phyloP scores from a whole-genome alignment of 2,329 filamentous ascomycete species.

The Meredithiella fracta region DNA sequence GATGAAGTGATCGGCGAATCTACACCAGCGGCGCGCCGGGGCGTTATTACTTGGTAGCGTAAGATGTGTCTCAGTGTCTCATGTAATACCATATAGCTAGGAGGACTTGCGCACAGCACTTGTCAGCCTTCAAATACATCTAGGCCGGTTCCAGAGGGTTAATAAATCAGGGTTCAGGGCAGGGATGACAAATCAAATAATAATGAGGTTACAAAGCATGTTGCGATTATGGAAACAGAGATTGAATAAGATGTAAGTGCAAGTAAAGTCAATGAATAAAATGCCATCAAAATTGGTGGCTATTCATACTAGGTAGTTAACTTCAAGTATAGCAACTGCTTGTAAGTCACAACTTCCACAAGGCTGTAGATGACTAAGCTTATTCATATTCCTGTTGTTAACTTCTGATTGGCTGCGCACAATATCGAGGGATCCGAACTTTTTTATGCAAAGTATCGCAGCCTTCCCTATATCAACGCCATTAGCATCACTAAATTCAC shows the following conservation, averaged over 20 bases:
- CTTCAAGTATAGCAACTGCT: background rate
- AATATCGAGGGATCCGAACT: slow-evolving; percentile 3
- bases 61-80: no score
- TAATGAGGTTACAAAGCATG: background rate
- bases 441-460: slow-evolving; percentile 4
- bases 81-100: no score
- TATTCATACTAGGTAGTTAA: no score
- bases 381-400: background rate
- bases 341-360: background rate
- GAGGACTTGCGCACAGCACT: background rate
- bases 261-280: no score
- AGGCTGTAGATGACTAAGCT: slow-evolving; percentile 4
- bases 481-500: no score
- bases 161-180: background rate
- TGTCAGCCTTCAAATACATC: no score
- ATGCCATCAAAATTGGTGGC: no score
- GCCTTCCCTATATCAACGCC: background rate
- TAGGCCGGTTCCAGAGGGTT: background rate
- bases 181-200: background rate
- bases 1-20: no score
- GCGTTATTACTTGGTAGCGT: no score
- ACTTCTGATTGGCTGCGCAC: slow-evolving; percentile 3
- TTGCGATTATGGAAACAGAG: background rate
- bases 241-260: background rate
- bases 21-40: no score